Evolutionary conservation across 495 filamentous ascomycete genomes (phyloP).

Genomic region (Neurospora sp.): DNA sequence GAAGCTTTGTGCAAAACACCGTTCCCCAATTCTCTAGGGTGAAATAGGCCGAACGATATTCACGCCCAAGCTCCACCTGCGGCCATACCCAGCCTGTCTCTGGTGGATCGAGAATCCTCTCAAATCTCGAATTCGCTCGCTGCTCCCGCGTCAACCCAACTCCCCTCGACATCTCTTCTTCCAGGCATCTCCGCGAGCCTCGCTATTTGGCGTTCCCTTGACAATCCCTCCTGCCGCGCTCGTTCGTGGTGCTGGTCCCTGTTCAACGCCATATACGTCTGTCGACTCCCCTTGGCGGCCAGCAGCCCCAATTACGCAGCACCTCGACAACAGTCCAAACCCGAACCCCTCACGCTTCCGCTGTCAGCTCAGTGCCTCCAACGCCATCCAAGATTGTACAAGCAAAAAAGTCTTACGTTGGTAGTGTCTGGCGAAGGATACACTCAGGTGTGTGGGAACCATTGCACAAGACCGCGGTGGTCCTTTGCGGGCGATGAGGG

Average conservation of each 20-base stretch:
- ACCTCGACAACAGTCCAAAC: neutral
- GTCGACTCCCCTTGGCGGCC: neutral
- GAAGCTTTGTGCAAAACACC: neutral
- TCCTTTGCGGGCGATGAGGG: conserved; percentile 27
- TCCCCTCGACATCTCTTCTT: neutral
- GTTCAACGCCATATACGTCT: neutral
- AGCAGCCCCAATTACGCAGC: neutral
- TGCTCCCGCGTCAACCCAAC: neutral
- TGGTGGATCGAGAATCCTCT: neutral
- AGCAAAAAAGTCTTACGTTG: neutral
- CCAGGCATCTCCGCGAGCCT: neutral
- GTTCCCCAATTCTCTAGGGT: neutral
- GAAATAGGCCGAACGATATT: neutral
- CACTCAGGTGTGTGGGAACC: conserved; percentile 1
- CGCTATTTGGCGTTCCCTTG: neutral
- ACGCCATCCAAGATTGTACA: neutral
- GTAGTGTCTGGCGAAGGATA: neutral
- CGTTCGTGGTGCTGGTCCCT: neutral
- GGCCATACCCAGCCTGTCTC: neutral
- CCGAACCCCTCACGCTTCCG: neutral
- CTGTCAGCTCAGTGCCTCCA: neutral
- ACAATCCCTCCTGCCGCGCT: neutral
- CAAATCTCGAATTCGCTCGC: neutral
- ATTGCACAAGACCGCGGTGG: conserved; percentile 19
- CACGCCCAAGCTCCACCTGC: neutral